phyloP scores from a whole-genome alignment of 2,329 filamentous ascomycete species.

The Xylariaceae sp. region DNA sequence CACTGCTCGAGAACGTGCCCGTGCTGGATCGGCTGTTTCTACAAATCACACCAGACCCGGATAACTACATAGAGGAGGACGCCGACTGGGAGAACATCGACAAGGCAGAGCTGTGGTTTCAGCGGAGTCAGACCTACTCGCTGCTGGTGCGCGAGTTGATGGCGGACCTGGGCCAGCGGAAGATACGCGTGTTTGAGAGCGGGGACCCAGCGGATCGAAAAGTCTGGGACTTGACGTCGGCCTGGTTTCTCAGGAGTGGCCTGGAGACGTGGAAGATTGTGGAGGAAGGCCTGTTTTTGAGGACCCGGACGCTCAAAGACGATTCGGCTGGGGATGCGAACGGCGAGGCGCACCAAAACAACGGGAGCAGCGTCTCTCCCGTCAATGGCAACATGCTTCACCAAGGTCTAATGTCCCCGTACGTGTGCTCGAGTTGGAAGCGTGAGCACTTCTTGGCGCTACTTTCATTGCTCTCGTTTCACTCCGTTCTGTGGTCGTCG shows the following conservation, averaged over 20 bases:
- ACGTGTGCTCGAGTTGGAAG: too few relatives aligned
- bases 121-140: constrained; percentile 50
- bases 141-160: constrained; percentile 42
- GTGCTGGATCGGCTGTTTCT: constrained; percentile 53
- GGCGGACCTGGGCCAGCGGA: constrained; percentile 36
- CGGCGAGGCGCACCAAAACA: too few relatives aligned
- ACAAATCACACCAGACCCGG: constrained; percentile 42
- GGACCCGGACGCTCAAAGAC: too few relatives aligned
- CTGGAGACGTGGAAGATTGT: constrained; percentile 43
- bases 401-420: too few relatives aligned
- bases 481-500: too few relatives aligned
- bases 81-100: constrained; percentile 40
- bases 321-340: too few relatives aligned
- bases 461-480: too few relatives aligned
- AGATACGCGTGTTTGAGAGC: constrained; percentile 48
- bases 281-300: constrained; percentile 46
- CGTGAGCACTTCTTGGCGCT: too few relatives aligned
- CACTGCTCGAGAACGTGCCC: constrained; percentile 46
- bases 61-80: constrained; percentile 35
- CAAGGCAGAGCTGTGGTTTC: constrained; percentile 49
- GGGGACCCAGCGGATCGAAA: constrained; percentile 46
- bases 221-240: constrained; percentile 42
- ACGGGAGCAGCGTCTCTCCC: too few relatives aligned
- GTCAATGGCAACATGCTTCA: too few relatives aligned
- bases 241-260: constrained; percentile 37